phyloP scores from a whole-genome alignment of 768 basidiomycete species.

The Leccinum rimulosum region DNA sequence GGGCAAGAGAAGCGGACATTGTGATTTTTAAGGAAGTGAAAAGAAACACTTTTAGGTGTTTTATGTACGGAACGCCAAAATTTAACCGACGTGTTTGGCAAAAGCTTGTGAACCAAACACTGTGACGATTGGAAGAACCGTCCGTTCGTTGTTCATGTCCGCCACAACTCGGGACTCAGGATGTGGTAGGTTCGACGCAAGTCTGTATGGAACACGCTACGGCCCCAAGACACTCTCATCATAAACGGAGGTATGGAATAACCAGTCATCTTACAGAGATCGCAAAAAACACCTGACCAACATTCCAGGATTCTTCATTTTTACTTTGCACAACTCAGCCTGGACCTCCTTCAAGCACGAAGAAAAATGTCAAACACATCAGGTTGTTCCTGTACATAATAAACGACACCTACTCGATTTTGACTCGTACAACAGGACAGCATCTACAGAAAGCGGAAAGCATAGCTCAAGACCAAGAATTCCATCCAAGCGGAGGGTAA shows the following conservation, averaged over 20 bases:
- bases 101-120: constrained; percentile 32
- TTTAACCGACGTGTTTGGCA: constrained; percentile 34
- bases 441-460: constrained; percentile 3
- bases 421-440: constrained; percentile 3
- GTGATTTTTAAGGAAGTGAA: constrained; percentile 5
- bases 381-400: constrained; percentile 6
- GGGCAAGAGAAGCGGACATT: constrained; percentile 64
- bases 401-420: background rate
- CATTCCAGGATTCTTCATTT: background rate
- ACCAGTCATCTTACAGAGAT: background rate
- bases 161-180: background rate
- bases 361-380: background rate
- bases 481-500: background rate
- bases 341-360: background rate
- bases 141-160: background rate
- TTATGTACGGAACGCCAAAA: constrained; percentile 14
- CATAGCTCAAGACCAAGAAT: background rate
- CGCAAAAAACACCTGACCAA: background rate
- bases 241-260: background rate
- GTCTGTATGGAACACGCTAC: background rate
- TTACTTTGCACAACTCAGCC: background rate
- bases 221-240: background rate
- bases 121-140: constrained; percentile 16
- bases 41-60: background rate
- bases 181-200: background rate